Base-by-base conservation (phyloP, 345 rosid species). In the Dipteronia sinensis region DNA sequence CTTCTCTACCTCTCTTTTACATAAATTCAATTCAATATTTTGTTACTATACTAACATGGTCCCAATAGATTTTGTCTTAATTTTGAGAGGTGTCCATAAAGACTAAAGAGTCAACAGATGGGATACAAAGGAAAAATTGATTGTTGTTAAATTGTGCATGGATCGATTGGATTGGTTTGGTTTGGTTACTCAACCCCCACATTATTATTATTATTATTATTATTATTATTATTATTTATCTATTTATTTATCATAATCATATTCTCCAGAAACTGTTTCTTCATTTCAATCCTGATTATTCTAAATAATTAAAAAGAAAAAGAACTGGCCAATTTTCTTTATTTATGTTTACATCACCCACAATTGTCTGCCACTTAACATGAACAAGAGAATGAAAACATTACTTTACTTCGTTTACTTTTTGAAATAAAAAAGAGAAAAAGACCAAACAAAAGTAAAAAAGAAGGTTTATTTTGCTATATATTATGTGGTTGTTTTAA, bases 61-160 rank as follows among this genome's bases (percentile, higher is more conserved):
- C 82, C 82, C 76, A 15, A 73, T 49, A 31, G 16, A 75, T 40
- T 23, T 65, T 76, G 83, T 83, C 78, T 47, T 29, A 23, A 13
- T 27, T 53, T 3, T 69, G 70, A 58, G 29, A 22, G 19, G 67
- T 34, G 20, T 22, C 74, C 74, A 66, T 47, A 71, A 66, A 66
- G 9, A 38, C 59, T 47, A 71, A 66, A 66, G 9, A 38, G 66
- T 78, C 67, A 71, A 47, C 66, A 65, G 66, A 61, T 72, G 56
- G 56, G 58, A 38, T 29, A 59, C 67, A 68, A 7, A 71, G 27
- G 62, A 44, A 77, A 77, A 81, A 63, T 61, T 72, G 53, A 81
- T 61, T 49, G 74, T 74, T 44, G 5, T 20, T n/a, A 22, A 34
- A 34, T 34, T 34, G 0, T 76, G 46, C 65, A 38, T 65, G 71